Evolutionary conservation across 2,329 filamentous ascomycete species (phyloP), one percentile per base, ranked within the genome.

Genomic region (Cercospora citrullina): DNA sequence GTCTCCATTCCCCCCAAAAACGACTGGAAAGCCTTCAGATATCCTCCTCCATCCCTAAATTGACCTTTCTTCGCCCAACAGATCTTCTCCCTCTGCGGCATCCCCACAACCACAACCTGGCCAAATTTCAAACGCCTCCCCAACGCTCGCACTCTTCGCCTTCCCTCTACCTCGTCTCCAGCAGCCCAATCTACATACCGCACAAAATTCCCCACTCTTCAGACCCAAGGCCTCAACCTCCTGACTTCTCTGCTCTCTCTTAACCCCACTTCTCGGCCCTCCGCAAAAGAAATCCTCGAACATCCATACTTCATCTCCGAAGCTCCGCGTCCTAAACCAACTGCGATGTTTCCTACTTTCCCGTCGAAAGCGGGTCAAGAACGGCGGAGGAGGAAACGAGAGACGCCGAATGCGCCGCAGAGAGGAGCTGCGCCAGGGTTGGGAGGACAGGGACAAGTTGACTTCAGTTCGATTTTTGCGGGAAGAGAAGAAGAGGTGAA

Each of bases 271-370:
- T 79, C 81, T 5, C 84, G 95, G 18, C 93, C 92, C 0, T 85
- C 86, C 1, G 93, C 94, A 1, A 83, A 83, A 60, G 87, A 93
- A 68, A 89, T 96, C 77, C 84, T 98, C 39, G 82, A 85, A 59
- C 92, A 97, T 79, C 84, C 88, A 39, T 99, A 96, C 79, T 99
- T 99, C 79, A 84, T 80, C 18, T 33, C 48, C n/a, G 94, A 98
- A 81, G 91, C 96, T 73, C 95, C 95, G 0, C 91, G 91, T 69
- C 92, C 94, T 1, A 98, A 98, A 81, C 89, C 90, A 7, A 91
- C 92, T 77, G 91, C 90, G 74, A 90, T 99, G 89, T 98, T 99
- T 77, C 95, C 95, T 2, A 98, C 95, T 0, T 99, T 98, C 78
- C 95, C 95, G 0, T 95, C 91, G 74, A 97, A 96, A 80, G 95